Evolutionary conservation across 2,329 filamentous ascomycete species (phyloP).

Genomic region (Fusarium vanettenii): DNA sequence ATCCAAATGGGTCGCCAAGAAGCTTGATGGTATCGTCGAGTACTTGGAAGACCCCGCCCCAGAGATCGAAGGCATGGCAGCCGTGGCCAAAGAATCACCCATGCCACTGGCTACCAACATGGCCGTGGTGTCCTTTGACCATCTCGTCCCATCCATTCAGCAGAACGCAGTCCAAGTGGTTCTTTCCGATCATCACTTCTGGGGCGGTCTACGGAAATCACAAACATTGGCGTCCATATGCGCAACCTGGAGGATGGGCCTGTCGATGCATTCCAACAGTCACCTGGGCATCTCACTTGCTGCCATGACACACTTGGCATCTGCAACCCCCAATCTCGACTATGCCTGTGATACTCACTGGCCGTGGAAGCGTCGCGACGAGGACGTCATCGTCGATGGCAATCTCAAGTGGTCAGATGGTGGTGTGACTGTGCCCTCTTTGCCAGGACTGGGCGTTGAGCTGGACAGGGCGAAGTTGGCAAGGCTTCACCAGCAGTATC

Average conservation of each 20-base stretch:
- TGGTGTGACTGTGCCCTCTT: slow-evolving; percentile 48
- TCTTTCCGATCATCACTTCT: slow-evolving; percentile 57
- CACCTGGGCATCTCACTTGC: slow-evolving; percentile 56
- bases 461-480: slow-evolving; percentile 51
- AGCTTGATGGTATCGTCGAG: slow-evolving; percentile 51
- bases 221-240: slow-evolving; percentile 53
- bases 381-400: slow-evolving; percentile 54
- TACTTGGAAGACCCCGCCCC: slow-evolving; percentile 55
- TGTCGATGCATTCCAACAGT: slow-evolving; percentile 58
- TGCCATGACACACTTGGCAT: slow-evolving; percentile 56
- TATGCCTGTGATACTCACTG: slow-evolving; percentile 58
- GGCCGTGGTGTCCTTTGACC: slow-evolving; percentile 55
- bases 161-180: slow-evolving; percentile 56
- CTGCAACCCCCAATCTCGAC: slow-evolving; percentile 54
- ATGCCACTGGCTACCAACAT: slow-evolving; percentile 58
- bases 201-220: slow-evolving; percentile 55
- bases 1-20: slow-evolving; percentile 53
- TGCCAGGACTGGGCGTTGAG: slow-evolving; percentile 51
- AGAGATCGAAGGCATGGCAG: slow-evolving; percentile 57
- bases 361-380: slow-evolving; percentile 57
- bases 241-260: slow-evolving; percentile 52
- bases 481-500: slow-evolving; percentile 51
- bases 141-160: slow-evolving; percentile 52
- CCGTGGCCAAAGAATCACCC: slow-evolving; percentile 52
- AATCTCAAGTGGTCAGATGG: slow-evolving; percentile 52